phyloP scores from a whole-genome alignment of 139 green algal species.

The Picochlorum costavermella region DNA sequence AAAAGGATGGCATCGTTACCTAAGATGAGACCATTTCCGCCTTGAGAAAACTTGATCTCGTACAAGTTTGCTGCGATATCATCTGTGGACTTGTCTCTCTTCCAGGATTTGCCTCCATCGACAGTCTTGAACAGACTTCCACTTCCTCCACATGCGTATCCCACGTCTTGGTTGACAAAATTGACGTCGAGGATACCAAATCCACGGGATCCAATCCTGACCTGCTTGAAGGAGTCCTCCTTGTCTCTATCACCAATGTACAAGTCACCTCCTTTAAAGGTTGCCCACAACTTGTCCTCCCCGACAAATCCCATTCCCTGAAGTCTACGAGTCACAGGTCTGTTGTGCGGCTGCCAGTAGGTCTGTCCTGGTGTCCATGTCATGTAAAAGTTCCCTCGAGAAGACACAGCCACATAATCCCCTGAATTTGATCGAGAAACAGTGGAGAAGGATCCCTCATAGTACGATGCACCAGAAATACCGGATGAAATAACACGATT shows the following conservation, averaged over 20 bases:
- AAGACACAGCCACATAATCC: constrained; percentile 89
- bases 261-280: constrained; percentile 85
- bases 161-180: constrained; percentile 51
- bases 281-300: constrained; percentile 82
- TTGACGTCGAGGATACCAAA: constrained; percentile 96
- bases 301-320: constrained; percentile 94
- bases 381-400: constrained; percentile 98
- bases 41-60: constrained; percentile 68
- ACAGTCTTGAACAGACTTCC: constrained; percentile 83
- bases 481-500: constrained; percentile 76
- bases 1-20: constrained; percentile 90
- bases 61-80: constrained; percentile 95
- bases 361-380: constrained; percentile 88
- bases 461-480: constrained; percentile 95
- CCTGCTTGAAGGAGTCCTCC: constrained; percentile 26
- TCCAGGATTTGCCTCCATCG: constrained; percentile 91
- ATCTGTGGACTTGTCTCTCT: constrained; percentile 74
- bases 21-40: constrained; percentile 82
- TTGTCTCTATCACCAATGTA: constrained; percentile 32
- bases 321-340: constrained; percentile 73
- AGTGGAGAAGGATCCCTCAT: constrained; percentile 93
- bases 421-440: constrained; percentile 64
- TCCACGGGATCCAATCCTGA: constrained; percentile 73
- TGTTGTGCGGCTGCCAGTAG: constrained; percentile 93
- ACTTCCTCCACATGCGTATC: constrained; percentile 84